Evolutionary conservation across 2,329 filamentous ascomycete genomes (phyloP).

Genomic region (Fusarium cyanostomum): DNA sequence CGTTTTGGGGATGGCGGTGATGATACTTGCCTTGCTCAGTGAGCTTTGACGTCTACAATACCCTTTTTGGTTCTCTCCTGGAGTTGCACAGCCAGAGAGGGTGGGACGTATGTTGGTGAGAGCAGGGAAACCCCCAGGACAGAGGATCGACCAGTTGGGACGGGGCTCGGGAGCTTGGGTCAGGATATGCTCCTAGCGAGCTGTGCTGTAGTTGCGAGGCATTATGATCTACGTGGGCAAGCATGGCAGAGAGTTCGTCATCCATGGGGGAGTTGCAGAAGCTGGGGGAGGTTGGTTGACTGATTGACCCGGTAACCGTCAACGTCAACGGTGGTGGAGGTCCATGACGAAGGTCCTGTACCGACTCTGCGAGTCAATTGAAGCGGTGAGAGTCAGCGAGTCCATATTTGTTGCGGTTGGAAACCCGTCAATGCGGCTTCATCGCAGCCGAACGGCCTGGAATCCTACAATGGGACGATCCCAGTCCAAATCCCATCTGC

Average conservation of each 20-base stretch:
- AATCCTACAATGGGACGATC: slow-evolving; percentile 3
- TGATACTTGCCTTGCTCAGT: too few relatives aligned
- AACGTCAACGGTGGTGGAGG: too few relatives aligned
- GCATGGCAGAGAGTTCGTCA: neutral
- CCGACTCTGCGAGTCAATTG: neutral
- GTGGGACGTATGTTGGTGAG: slow-evolving; percentile 9
- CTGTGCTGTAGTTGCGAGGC: neutral
- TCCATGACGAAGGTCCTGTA: neutral
- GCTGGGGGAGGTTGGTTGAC: neutral
- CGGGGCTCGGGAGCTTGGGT: slow-evolving; percentile 14
- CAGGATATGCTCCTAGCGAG: neutral
- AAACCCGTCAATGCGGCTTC: slow-evolving; percentile 4
- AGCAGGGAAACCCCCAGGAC: slow-evolving; percentile 26
- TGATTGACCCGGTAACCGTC: neutral
- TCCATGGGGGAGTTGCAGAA: neutral
- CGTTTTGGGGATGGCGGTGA: neutral
- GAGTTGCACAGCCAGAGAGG: neutral
- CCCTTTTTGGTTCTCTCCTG: slow-evolving; percentile 3
- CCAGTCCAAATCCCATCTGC: slow-evolving; percentile 20
- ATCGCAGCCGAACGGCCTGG: slow-evolving; percentile 26
- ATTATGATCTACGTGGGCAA: neutral
- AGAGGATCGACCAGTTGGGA: slow-evolving; percentile 20
- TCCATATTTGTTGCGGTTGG: neutral
- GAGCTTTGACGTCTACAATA: too few relatives aligned
- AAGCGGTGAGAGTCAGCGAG: slow-evolving; percentile 33